Percentiles rank a stretch among this genome's conserved stretches.
phyloP scores from a whole-genome alignment of 2,329 filamentous ascomycete species.

The Sporothrix variecibatus region DNA sequence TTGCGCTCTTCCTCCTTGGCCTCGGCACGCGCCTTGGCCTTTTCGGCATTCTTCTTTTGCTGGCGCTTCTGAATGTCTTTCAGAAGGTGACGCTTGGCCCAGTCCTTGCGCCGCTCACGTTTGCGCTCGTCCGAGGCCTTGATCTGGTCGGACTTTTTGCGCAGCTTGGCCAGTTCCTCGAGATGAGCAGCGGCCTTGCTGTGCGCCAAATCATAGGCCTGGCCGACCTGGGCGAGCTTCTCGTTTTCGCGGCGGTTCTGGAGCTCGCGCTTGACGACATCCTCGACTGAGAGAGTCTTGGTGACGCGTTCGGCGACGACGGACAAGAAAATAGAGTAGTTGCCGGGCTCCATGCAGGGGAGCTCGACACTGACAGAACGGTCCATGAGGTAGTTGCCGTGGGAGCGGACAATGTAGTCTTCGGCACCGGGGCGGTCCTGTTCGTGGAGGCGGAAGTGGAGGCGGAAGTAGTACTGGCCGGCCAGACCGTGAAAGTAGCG shows the following conservation, averaged over 20 bases:
- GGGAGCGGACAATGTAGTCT: constrained; percentile 58
- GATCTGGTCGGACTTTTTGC: constrained; percentile 53
- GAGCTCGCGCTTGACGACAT: constrained; percentile 67
- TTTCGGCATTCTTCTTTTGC: constrained; percentile 47
- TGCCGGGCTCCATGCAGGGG: constrained; percentile 67
- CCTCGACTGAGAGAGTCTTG: constrained; percentile 56
- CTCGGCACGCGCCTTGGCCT: constrained; percentile 42
- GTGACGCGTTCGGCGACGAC: constrained; percentile 66
- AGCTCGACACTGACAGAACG: constrained; percentile 78
- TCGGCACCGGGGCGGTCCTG: constrained; percentile 46
- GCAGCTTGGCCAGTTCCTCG: constrained; percentile 48
- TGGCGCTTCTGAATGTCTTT: constrained; percentile 44
- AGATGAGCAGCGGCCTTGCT: constrained; percentile 52
- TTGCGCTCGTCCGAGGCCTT: constrained; percentile 49
- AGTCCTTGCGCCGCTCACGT: constrained; percentile 44
- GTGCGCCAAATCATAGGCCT: constrained; percentile 70
- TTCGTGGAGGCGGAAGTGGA: constrained; percentile 57
- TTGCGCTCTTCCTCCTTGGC: constrained; percentile 35
- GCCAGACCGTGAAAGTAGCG: constrained; percentile 60
- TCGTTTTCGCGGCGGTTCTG: constrained; percentile 68
- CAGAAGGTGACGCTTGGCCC: constrained; percentile 43
- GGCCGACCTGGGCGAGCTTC: constrained; percentile 71
- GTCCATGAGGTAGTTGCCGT: constrained; percentile 61
- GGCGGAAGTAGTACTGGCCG: constrained; percentile 57
- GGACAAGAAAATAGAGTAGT: constrained; percentile 75